Evolutionary conservation across 1,284 basidiomycete species (phyloP).

Genomic region (Malassezia slooffiae): DNA sequence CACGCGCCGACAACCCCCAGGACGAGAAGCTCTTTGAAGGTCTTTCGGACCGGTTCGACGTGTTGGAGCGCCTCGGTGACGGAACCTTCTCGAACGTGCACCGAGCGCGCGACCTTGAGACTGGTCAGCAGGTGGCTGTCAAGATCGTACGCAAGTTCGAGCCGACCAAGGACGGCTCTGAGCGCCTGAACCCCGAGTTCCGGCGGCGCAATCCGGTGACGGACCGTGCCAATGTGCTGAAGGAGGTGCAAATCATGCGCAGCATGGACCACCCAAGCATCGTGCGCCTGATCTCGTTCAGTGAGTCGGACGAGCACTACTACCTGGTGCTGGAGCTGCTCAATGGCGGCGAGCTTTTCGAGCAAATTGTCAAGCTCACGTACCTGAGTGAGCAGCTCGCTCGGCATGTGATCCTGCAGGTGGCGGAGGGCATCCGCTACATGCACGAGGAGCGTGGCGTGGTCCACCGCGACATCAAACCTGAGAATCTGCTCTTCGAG

Average conservation of each 20-base stretch:
- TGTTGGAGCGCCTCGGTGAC: conserved; percentile 41
- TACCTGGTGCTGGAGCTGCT: conserved; percentile 75
- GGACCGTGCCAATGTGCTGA: conserved; percentile 87
- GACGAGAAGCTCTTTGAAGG: conserved; percentile 4
- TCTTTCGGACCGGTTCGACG: conserved; percentile 32
- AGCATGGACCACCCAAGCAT: conserved; percentile 79
- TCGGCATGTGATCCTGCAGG: conserved; percentile 90
- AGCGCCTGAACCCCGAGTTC: conserved; percentile 35
- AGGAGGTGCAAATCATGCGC: conserved; percentile 99
- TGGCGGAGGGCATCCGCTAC: conserved; percentile 87
- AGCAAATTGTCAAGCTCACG: conserved; percentile 97
- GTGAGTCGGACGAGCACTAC: conserved; percentile 84
- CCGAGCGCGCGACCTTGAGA: conserved; percentile 70
- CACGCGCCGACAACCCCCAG: background rate
- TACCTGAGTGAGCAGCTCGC: conserved; percentile 72
- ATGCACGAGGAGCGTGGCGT: conserved; percentile 96
- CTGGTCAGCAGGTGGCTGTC: conserved; percentile 77
- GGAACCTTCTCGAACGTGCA: conserved; percentile 98
- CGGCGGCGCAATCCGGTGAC: conserved; percentile 44
- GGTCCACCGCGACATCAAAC: conserved; percentile 95
- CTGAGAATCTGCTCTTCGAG: conserved; percentile 92
- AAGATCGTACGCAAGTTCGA: conserved; percentile 97
- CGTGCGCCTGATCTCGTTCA: conserved; percentile 52
- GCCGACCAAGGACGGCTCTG: conserved; percentile 50
- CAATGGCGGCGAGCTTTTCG: conserved; percentile 91